Conservation (phyloP, 441 rosid species). For the Croton laevigatus region DNA sequence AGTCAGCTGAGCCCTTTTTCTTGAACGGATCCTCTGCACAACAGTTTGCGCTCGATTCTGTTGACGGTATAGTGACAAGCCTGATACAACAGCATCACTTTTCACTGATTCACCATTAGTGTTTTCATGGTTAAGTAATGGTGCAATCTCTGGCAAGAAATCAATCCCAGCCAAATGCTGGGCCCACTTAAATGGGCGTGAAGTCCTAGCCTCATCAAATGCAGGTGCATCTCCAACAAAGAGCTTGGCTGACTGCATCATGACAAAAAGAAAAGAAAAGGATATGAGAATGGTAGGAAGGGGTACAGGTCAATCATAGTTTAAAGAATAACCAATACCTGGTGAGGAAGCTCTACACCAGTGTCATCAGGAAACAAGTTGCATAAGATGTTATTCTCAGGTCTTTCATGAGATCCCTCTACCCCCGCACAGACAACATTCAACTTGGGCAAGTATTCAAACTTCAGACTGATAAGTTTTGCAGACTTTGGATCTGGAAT, state of each 20-base stretch:
- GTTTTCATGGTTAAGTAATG: constrained; percentile 52
- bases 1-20: constrained; percentile 69
- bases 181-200: constrained; percentile 91
- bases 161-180: constrained; percentile 92
- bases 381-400: constrained; percentile 53
- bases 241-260: constrained; percentile 79
- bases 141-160: constrained; percentile 82
- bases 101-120: constrained; percentile 44
- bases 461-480: constrained; percentile 56
- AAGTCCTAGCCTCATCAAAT: constrained; percentile 62
- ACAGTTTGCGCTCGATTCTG: constrained; percentile 73
- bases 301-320: neutral
- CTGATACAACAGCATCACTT: constrained; percentile 47
- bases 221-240: constrained; percentile 46
- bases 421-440: constrained; percentile 71
- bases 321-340: constrained; percentile 41
- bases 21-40: constrained; percentile 72
- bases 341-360: constrained; percentile 87
- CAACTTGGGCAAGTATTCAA: constrained; percentile 76
- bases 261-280: constrained; percentile 16
- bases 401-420: constrained; percentile 61
- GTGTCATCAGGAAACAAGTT: constrained; percentile 79
- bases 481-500: constrained; percentile 50
- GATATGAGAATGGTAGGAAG: neutral
- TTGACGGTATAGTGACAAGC: constrained; percentile 61